Conservation (phyloP, 1,284 basidiomycete species). For the Naganishia sp. region DNA sequence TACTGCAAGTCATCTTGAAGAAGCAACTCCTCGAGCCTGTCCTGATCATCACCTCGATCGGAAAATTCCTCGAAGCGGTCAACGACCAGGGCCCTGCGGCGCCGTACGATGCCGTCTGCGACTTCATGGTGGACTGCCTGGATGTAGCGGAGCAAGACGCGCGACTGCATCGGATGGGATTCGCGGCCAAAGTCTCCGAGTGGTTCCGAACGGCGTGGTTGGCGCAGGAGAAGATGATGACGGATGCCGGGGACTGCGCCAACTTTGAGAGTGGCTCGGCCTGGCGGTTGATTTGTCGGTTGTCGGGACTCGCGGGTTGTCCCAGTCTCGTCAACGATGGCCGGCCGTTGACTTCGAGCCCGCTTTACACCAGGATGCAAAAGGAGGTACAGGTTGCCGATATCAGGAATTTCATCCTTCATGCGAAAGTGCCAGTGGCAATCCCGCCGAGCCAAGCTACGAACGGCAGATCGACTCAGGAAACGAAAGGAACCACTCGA, state of each 20-base stretch:
- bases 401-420: constrained; percentile 69
- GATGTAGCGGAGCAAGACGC: constrained; percentile 72
- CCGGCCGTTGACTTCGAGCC: constrained; percentile 36
- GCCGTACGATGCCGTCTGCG: constrained; percentile 82
- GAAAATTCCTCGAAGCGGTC: constrained; percentile 72
- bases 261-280: constrained; percentile 53
- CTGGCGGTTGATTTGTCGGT: constrained; percentile 64
- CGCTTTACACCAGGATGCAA: constrained; percentile 62
- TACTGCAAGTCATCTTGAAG: constrained; percentile 61
- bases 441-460: not conserved
- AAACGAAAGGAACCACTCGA: not conserved
- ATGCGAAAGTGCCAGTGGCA: constrained; percentile 61
- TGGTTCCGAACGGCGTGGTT: constrained; percentile 79
- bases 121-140: constrained; percentile 69
- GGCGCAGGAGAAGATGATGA: constrained; percentile 5
- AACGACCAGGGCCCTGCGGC: constrained; percentile 82
- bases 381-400: constrained; percentile 62
- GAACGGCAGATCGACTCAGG: not conserved
- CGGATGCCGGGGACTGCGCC: not conserved
- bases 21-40: constrained; percentile 60
- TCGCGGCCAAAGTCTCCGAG: constrained; percentile 77
- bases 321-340: constrained; percentile 15
- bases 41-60: constrained; percentile 67
- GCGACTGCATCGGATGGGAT: constrained; percentile 71
- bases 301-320: constrained; percentile 65